A percentile compares a stretch with the other conserved stretches of the same genome.
These are phyloP conservation scores for Quercus alba DNA, from an alignment of 306 rosid species.

Conservation along the genomic window DNA sequence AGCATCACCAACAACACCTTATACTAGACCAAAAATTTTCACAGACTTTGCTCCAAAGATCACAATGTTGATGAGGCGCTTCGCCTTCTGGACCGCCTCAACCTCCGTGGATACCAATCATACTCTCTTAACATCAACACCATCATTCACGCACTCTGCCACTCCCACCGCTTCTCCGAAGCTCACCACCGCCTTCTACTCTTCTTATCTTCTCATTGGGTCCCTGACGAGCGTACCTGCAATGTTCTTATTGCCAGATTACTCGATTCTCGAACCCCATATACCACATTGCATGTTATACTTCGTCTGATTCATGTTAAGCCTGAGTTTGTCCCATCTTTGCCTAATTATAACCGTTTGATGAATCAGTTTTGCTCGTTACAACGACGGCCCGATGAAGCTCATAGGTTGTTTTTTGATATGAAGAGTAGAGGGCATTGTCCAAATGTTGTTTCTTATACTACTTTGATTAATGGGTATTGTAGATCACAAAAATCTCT, in stretches of 20 bases:
- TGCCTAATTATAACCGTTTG: too few species aligned
- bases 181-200: slow-evolving; percentile 64
- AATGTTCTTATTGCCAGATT: too few species aligned
- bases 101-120: slow-evolving; percentile 44
- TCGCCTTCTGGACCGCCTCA: slow-evolving; percentile 43
- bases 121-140: slow-evolving; percentile 5
- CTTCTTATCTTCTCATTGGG: slow-evolving; percentile 10
- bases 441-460: slow-evolving; percentile 69
- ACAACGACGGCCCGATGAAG: slow-evolving; percentile 35
- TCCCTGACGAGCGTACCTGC: too few species aligned
- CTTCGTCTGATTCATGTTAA: too few species aligned
- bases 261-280: too few species aligned
- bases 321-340: too few species aligned
- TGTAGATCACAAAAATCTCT: background rate
- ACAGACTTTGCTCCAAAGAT: slow-evolving; percentile 26
- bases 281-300: too few species aligned
- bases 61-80: slow-evolving; percentile 49
- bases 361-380: background rate
- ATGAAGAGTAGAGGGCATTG: slow-evolving; percentile 67
- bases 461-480: slow-evolving; percentile 73
- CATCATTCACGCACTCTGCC: slow-evolving; percentile 68
- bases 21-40: too few species aligned
- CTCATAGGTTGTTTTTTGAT: slow-evolving; percentile 63
- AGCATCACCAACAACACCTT: too few species aligned
- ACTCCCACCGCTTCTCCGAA: slow-evolving; percentile 59